These are phyloP conservation scores for Malus sieversii DNA, from an alignment of 306 rosid species.

Conservation along the genomic window DNA sequence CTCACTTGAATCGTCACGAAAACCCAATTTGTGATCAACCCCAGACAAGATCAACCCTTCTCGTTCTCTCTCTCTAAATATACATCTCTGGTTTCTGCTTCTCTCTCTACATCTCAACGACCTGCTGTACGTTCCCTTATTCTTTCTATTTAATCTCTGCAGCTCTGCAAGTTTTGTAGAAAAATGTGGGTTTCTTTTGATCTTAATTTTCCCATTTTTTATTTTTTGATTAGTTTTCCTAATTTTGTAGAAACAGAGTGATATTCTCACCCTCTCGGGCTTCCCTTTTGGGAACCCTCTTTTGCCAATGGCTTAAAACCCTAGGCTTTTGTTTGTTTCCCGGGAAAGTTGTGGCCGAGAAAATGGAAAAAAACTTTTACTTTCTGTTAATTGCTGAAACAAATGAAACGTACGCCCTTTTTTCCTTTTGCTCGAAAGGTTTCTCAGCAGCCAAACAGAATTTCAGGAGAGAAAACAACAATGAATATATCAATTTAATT, in stretches of 20 bases:
- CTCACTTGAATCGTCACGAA: neutral
- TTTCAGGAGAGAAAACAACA: neutral
- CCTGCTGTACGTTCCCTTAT: neutral
- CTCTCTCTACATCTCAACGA: neutral
- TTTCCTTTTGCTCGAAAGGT: neutral
- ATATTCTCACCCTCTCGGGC: neutral
- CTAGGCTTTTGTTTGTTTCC: slow-evolving; percentile 20
- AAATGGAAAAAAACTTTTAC: neutral
- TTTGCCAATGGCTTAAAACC: slow-evolving; percentile 14
- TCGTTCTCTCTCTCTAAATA: neutral
- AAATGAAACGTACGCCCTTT: neutral
- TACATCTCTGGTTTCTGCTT: neutral
- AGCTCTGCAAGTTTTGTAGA: neutral
- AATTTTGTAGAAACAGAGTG: neutral
- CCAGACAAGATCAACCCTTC: neutral
- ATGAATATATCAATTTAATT: neutral
- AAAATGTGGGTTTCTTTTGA: neutral
- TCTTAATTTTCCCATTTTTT: neutral
- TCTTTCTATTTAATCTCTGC: neutral
- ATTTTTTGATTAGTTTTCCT: neutral
- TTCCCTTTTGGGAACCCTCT: neutral
- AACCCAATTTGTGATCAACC: neutral
- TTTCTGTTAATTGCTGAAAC: neutral
- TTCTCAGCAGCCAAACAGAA: slow-evolving; percentile 1
- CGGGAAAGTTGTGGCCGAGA: neutral